These are phyloP conservation scores for Diaporthe longicolla DNA, from an alignment of 2,329 filamentous ascomycete genomes.

Conservation along the genomic window DNA sequence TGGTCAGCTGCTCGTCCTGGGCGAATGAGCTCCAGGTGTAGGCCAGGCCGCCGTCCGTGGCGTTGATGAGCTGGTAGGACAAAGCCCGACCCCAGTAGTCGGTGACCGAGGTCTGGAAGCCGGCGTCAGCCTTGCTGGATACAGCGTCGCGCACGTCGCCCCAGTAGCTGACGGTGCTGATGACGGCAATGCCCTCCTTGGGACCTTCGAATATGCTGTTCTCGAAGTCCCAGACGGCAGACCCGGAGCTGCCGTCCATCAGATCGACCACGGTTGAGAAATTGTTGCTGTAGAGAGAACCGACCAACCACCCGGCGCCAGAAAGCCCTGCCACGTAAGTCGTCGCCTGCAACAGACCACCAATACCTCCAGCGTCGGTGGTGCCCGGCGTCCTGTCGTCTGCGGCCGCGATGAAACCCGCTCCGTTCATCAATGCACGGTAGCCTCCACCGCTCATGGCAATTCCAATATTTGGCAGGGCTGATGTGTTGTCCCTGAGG, in stretches of 20 bases:
- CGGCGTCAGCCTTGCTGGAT: slow-evolving; percentile 70
- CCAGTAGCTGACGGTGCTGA: slow-evolving; percentile 67
- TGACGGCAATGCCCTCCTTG: slow-evolving; percentile 46
- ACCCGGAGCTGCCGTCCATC: slow-evolving; percentile 56
- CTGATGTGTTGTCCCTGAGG: slow-evolving; percentile 71
- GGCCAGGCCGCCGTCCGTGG: slow-evolving; percentile 77
- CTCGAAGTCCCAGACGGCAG: slow-evolving; percentile 53
- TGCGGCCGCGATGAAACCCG: slow-evolving; percentile 83
- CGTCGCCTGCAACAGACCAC: slow-evolving; percentile 83
- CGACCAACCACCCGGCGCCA: slow-evolving; percentile 87
- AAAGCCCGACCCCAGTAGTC: slow-evolving; percentile 92
- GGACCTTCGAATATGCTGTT: slow-evolving; percentile 54
- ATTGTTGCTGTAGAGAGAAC: slow-evolving; percentile 88
- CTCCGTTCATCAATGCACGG: slow-evolving; percentile 87
- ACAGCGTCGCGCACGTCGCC: slow-evolving; percentile 71
- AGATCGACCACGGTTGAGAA: slow-evolving; percentile 78
- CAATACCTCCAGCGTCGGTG: slow-evolving; percentile 76
- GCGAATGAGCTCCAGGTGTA: slow-evolving; percentile 85
- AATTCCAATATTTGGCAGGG: slow-evolving; percentile 75
- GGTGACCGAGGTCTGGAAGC: slow-evolving; percentile 80
- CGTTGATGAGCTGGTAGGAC: slow-evolving; percentile 88
- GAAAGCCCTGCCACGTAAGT: slow-evolving; percentile 88
- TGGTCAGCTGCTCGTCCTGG: slow-evolving; percentile 58
- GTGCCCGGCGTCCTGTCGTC: slow-evolving; percentile 78
- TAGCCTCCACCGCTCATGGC: slow-evolving; percentile 89